Evolutionary conservation across 768 basidiomycete species (phyloP), one percentile per base, ranked within the genome.

Genomic region (Tricholoma sp.): DNA sequence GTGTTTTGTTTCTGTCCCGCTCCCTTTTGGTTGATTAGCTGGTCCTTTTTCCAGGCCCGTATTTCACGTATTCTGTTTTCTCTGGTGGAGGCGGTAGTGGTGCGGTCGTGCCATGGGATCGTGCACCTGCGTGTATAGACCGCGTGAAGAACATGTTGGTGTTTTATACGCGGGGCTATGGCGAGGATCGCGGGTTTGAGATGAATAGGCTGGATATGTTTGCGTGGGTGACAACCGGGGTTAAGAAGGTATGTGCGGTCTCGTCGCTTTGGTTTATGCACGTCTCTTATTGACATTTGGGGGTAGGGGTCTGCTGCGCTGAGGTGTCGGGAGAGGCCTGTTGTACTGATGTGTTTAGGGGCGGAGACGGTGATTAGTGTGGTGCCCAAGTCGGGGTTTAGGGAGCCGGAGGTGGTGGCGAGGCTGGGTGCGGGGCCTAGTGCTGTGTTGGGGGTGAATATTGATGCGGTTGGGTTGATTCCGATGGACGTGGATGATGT

Each of bases 141-240:
- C 54, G 54, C 0, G 72, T 69, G 0, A 70, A 64, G 53, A 67
- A 70, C 0, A 61, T 71, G 43, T 66, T 82, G 32, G 54, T 67
- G 47, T 59, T 65, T 45, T 63, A 71, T 37, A 71, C 68, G 5
- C 58, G 62, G 24, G 58, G 56, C 29, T 81, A 78, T 50, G 78
- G 67, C 3, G 74, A 74, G 56, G 55, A 69, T 50, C 54, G 63
- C 0, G 64, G 64, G 37, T 60, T 75, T 50, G 59, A 61, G 6
- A 69, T 82, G 21, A 64, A 68, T n/a, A 63, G 64, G 47, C 49
- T 82, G 19, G 63, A 62, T 31, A 56, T 77, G 12, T 57, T 73
- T 29, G 80, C 75, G 4, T 83, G 80, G 79, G 69, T 72, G 22
- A 68, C 70, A 10, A 8, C 52, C 19, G 64, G 64, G 34, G 53